Percentiles rank a stretch among this genome's conserved stretches.
Evolutionary conservation across 2,329 filamentous ascomycete species (phyloP).

Genomic region (Alternaria brassicicola): DNA sequence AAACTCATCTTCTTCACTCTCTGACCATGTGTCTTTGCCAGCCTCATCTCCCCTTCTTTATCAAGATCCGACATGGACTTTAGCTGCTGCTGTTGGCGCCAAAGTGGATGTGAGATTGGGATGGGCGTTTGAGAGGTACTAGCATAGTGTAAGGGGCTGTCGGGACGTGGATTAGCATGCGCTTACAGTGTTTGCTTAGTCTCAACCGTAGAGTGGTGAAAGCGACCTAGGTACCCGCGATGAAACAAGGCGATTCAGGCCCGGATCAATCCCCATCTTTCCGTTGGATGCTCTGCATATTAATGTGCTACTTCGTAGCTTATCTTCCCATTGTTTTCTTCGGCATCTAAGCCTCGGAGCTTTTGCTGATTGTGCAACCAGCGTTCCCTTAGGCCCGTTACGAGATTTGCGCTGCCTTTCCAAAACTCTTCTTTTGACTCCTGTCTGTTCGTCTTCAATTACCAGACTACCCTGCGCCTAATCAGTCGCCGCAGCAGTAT

Average conservation of each 20-base stretch:
- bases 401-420: not conserved
- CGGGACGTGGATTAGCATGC: not conserved
- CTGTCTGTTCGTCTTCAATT: not conserved
- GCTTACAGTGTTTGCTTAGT: not conserved
- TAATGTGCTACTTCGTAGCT: not conserved
- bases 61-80: constrained; percentile 16
- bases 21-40: not conserved
- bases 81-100: constrained; percentile 5
- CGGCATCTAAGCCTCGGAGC: not conserved
- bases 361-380: not conserved
- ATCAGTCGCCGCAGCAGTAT: not conserved
- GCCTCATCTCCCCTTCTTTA: constrained; percentile 10
- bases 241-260: not conserved
- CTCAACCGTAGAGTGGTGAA: not conserved
- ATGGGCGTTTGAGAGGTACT: not conserved
- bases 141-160: not conserved
- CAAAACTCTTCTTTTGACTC: not conserved
- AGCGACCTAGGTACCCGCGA: not conserved
- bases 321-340: not conserved
- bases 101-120: not conserved
- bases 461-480: not conserved
- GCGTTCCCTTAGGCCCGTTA: not conserved
- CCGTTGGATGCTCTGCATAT: not conserved
- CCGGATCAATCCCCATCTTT: not conserved
- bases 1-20: constrained; percentile 2